Conservation (phyloP, 176 grass and related monocot species). For the Oryza nivara region DNA sequence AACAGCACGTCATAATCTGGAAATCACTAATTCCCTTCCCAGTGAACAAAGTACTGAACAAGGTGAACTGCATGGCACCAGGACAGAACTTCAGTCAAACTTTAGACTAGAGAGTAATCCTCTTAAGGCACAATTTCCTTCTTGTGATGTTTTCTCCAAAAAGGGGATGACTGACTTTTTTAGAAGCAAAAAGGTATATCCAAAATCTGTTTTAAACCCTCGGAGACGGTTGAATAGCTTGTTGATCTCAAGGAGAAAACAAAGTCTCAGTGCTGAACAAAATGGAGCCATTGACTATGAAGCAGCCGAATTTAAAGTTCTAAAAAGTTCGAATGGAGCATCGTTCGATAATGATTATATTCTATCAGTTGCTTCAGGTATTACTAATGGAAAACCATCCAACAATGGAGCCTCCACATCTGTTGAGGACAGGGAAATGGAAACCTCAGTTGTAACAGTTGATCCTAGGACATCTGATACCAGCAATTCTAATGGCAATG, state of each 20-base stretch:
- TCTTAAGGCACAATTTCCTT: slow-evolving; percentile 86
- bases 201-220: slow-evolving; percentile 70
- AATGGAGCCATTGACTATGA: slow-evolving; percentile 46
- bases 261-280: slow-evolving; percentile 33
- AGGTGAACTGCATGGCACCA: slow-evolving; percentile 39
- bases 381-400: slow-evolving; percentile 55
- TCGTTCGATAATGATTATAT: slow-evolving; percentile 57
- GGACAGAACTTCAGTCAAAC: slow-evolving; percentile 48
- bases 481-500: slow-evolving; percentile 44
- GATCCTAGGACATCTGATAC: slow-evolving; percentile 50
- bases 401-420: slow-evolving; percentile 54
- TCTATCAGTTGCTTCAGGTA: slow-evolving; percentile 53
- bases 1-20: slow-evolving; percentile 52
- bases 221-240: slow-evolving; percentile 48
- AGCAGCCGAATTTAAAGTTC: slow-evolving; percentile 45
- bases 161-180: slow-evolving; percentile 86
- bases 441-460: slow-evolving; percentile 39
- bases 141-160: slow-evolving; percentile 81
- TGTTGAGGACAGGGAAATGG: slow-evolving; percentile 48
- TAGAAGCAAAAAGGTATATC: slow-evolving; percentile 75
- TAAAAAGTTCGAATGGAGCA: slow-evolving; percentile 49
- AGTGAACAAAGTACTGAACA: slow-evolving; percentile 40
- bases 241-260: slow-evolving; percentile 45
- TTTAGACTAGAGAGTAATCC: slow-evolving; percentile 62
- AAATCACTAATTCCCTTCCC: slow-evolving; percentile 37